Percentiles rank a stretch among this genome's conserved stretches.
Evolutionary conservation across 257 asterid genomes (phyloP).

Genomic region (Petunia axillaris): DNA sequence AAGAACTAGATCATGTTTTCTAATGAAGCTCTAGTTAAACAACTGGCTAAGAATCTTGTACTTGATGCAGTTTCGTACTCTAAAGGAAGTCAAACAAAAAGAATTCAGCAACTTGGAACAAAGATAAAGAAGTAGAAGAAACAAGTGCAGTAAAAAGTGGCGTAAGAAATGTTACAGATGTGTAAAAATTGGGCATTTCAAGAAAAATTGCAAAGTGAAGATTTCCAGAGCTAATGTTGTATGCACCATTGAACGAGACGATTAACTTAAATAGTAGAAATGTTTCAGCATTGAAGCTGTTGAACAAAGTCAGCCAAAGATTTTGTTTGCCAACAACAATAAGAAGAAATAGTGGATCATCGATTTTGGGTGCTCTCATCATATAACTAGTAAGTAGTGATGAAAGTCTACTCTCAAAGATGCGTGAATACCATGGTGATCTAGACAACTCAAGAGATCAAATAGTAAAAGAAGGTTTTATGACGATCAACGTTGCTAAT

Average conservation of each 20-base stretch:
- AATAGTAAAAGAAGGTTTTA: constrained; percentile 5
- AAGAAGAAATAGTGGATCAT: constrained; percentile 12
- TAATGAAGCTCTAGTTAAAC: constrained; percentile 26
- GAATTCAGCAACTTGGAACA: background rate
- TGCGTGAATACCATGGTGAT: background rate
- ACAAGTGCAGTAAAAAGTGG: background rate
- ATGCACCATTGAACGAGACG: background rate
- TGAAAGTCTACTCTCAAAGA: background rate
- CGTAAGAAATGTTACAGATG: background rate
- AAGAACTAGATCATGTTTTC: constrained; percentile 25
- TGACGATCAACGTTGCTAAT: background rate
- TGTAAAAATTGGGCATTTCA: constrained; percentile 24
- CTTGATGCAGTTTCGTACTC: background rate
- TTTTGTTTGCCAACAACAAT: background rate
- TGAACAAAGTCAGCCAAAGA: background rate
- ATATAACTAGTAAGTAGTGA: background rate
- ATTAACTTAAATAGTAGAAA: constrained; percentile 25
- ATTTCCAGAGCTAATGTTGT: no score
- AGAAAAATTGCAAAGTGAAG: background rate
- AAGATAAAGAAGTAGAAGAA: no score
- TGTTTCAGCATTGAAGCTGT: background rate
- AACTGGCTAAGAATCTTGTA: constrained; percentile 22
- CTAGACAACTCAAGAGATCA: background rate
- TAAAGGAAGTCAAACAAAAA: background rate
- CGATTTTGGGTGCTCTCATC: constrained; percentile 26